Evolutionary conservation across 139 green algal species (phyloP), one percentile per base, ranked within the genome.

Genomic region (Haematococcus sp.): DNA sequence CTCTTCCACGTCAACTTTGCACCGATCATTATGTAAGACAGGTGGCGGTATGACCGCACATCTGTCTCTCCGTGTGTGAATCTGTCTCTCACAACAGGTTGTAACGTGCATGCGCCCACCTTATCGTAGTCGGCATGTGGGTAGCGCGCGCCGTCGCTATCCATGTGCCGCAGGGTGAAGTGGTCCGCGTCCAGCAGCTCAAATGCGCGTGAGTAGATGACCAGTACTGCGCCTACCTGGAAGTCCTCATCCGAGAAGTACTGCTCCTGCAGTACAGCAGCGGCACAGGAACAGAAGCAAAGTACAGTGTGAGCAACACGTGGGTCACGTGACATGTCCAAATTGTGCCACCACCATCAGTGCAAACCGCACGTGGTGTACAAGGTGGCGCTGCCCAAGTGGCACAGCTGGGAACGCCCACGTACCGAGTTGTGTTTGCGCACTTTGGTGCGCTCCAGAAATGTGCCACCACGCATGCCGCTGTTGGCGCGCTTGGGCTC

Each of bases 381-480:
- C 22, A 28, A 64, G 56, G 19, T 64, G n/a, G n/a, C n/a, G n/a
- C n/a, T n/a, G n/a, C n/a, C n/a, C n/a, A n/a, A n/a, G n/a, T n/a
- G n/a, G n/a, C n/a, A n/a, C n/a, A n/a, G n/a, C n/a, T n/a, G n/a
- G n/a, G n/a, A n/a, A n/a, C n/a, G n/a, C n/a, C 40, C 40, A 49
- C 40, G 40, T 11, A 49, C 40, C 40, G 40, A 49, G 40, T 49
- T 49, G 40, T 49, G 40, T 11, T 49, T 49, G 40, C 40, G 40
- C 32, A 81, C 77, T 31, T 80, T 80, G 5, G 51, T 75, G 5
- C 89, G 76, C 85, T 95, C 91, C 58, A 97, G 83, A 80, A 91
- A 96, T 67, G 88, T 92, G 66, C 93, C 92, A 11, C 90, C 88
- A 22, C 78, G 52, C 34, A 95, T 83, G 74, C 91, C 91, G 19